Evolutionary conservation across 306 rosid genomes (phyloP), one percentile per base, ranked within the genome.

Genomic region (Dryas alaskensis): DNA sequence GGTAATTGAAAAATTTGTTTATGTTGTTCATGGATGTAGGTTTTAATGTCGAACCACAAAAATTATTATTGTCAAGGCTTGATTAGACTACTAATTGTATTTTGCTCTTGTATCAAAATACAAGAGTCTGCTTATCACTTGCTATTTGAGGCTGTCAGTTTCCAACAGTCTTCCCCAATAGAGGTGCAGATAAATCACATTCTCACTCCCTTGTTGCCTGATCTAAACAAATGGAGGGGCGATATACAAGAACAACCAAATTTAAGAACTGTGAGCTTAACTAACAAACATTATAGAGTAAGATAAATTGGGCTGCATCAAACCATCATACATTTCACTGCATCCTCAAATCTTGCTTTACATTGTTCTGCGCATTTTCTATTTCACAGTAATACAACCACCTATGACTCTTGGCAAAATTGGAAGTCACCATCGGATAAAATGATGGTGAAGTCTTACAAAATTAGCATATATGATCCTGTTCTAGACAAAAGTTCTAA

Each of bases 391-490:
- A 2, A 43, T 14, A 65, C 65, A 54, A 45, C 22, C 22, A 22
- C 22, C 22, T 22, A 22, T 22, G 22, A 22, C 22, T 22, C 22
- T 22, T 48, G 39, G 71, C 44, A 43, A 22, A 22, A 22, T 63
- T 19, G 65, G 7, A 64, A 52, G 16, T 13, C 72, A 44, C 55
- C 65, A 42, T 48, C 47, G 1, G 31, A 67, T n/a, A 64, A 52
- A 53, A 64, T 43, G 50, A 75, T 9, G 57, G 49, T 16, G 51
- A 64, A 53, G 13, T 69, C 16, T 52, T 37, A 42, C 46, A n/a
- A 39, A 63, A 11, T 42, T 60, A 14, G 67, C 70, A 39, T 17
- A 60, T 60, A 31, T 19, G 16, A 50, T n/a, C 70, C 70, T 63
- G 37, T n/a, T 47, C 70, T 22, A 48, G 43, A 52, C 53, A 73